Evolutionary conservation across 306 rosid genomes (phyloP), one percentile per base, ranked within the genome.

Genomic region (Vicia faba): DNA sequence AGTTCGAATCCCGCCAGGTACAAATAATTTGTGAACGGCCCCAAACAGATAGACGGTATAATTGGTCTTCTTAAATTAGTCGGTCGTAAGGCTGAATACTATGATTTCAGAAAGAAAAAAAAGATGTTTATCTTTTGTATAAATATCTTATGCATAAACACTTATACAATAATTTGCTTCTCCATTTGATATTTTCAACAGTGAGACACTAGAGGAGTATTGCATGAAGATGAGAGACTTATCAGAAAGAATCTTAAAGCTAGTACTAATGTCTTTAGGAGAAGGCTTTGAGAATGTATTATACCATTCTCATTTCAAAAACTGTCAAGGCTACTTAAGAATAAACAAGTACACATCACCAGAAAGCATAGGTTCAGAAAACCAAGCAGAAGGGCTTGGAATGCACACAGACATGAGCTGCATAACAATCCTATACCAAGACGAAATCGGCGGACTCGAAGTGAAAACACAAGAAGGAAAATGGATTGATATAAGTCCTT

Each of bases 401-500:
- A 90, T 83, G 89, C 99, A 88, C 62, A 93, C 97, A 13, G 99
- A 93, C 16, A 93, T 89, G 99, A 93, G 99, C 67, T 90, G 97
- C 28, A 75, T 93, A 2, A 93, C 99, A 4, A 79, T 90, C 39
- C 70, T 90, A 35, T 86, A 85, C 58, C 99, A 90, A 82, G 99
- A 90, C 58, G 82, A 86, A 79, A 82, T 76, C 14, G 97, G 97
- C 44, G 99, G 97, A 64, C 96, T 93, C 75, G 96, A 93, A 41
- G 89, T 90, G 72, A 88, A 74, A 76, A 80, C 98, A 74, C 77
- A 67, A 13, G 96, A 86, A 3, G 95, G 95, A 3, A 72, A 88
- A 16, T 93, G 99, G 99, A 79, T 88, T 67, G 92, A 93, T 51
- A 83, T 93, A 75, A 72, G 31, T 33, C 97, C 99, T 3, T 85